A percentile compares a stretch with the other conserved stretches of the same genome.
phyloP scores from a whole-genome alignment of 1,284 basidiomycete genomes.

The Ceratobasidium sp. region DNA sequence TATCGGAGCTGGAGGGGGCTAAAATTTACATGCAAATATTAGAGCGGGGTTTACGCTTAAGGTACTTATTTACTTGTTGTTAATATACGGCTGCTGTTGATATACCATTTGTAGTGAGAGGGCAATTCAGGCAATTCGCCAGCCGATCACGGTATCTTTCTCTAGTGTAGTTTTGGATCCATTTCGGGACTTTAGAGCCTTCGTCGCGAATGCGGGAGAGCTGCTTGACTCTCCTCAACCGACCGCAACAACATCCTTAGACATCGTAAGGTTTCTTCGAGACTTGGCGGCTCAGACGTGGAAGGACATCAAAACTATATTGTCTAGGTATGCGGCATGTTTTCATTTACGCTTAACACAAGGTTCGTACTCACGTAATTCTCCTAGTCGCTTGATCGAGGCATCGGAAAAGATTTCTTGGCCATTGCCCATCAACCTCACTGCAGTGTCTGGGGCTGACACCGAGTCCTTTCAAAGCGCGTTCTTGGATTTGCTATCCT shows the following conservation, averaged over 20 bases:
- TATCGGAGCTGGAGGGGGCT: constrained; percentile 82
- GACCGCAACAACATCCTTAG: constrained; percentile 58
- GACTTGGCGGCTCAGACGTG: constrained; percentile 77
- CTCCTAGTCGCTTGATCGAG: constrained; percentile 69
- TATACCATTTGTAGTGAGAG: constrained; percentile 49
- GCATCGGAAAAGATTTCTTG: constrained; percentile 82
- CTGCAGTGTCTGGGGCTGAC: constrained; percentile 63
- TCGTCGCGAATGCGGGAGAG: constrained; percentile 66
- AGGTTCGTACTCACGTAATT: constrained; percentile 46
- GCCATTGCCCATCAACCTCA: constrained; percentile 75
- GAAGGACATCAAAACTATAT: constrained; percentile 74
- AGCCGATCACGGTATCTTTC: constrained; percentile 61
- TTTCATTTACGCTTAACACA: neutral
- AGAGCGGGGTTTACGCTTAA: constrained; percentile 76
- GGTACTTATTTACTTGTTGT: constrained; percentile 66
- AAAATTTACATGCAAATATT: constrained; percentile 82
- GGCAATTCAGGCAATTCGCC: constrained; percentile 53
- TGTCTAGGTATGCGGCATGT: constrained; percentile 71
- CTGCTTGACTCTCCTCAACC: constrained; percentile 63
- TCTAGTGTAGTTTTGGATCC: constrained; percentile 64
- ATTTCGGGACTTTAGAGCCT: constrained; percentile 73
- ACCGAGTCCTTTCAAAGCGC: constrained; percentile 77
- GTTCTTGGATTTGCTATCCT: constrained; percentile 78
- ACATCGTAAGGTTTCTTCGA: constrained; percentile 71
- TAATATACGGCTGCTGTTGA: neutral